These are phyloP conservation scores for Termitomyces bulborhizus DNA, from an alignment of 768 basidiomycete species.

Conservation along the genomic window DNA sequence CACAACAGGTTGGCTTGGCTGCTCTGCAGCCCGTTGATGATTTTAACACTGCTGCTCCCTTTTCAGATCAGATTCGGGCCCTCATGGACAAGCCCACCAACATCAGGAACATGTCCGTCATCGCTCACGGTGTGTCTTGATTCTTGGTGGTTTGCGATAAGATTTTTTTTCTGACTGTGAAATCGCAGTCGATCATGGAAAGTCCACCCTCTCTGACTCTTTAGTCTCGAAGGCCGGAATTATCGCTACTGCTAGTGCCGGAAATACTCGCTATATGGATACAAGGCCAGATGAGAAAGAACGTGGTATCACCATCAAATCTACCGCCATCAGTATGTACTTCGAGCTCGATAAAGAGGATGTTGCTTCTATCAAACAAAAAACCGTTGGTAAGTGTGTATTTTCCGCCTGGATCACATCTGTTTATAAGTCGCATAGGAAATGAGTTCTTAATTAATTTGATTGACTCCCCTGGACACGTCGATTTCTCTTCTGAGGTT, in stretches of 20 bases:
- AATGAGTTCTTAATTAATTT: conserved; percentile 98
- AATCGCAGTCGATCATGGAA: conserved; percentile 91
- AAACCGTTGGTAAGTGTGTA: conserved; percentile 68
- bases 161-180: neutral
- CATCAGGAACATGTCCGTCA: conserved; percentile 92
- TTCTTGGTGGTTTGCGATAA: neutral
- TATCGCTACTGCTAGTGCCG: conserved; percentile 87
- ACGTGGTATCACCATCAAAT: conserved; percentile 99
- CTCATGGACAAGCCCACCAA: conserved; percentile 89
- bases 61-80: conserved; percentile 71
- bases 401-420: neutral
- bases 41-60: neutral
- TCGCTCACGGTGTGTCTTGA: conserved; percentile 65
- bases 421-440: conserved; percentile 33
- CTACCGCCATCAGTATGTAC: conserved; percentile 99
- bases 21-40: neutral
- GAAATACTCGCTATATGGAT: conserved; percentile 93
- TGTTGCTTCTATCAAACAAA: conserved; percentile 78
- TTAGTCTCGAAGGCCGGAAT: conserved; percentile 99
- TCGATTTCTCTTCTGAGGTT: conserved; percentile 99
- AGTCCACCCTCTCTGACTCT: conserved; percentile 97
- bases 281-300: conserved; percentile 97
- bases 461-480: conserved; percentile 99
- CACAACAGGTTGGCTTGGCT: conserved; percentile 53
- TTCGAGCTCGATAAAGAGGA: conserved; percentile 93